A percentile compares a stretch with the other conserved stretches of the same genome.
Evolutionary conservation across 495 filamentous ascomycete species (phyloP).

Genomic region (Neurospora sublineolata): DNA sequence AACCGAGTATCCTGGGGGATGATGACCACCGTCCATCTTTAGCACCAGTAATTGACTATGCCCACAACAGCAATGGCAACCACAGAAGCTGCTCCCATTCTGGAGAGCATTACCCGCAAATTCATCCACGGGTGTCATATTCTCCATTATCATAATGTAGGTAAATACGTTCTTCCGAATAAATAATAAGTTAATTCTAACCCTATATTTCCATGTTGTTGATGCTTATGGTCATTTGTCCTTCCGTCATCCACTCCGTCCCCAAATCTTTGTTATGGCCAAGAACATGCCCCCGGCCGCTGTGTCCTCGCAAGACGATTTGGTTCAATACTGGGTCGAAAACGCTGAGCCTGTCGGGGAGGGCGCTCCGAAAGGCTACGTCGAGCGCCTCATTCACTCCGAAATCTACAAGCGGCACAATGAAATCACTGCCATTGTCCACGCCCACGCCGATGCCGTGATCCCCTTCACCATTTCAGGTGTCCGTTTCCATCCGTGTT

Average conservation of each 20-base stretch:
- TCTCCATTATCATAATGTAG: constrained; percentile 23
- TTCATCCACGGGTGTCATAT: constrained; percentile 22
- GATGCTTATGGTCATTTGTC: constrained; percentile 46
- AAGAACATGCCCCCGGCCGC: constrained; percentile 33
- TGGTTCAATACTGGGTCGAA: constrained; percentile 32
- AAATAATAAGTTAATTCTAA: too few relatives aligned
- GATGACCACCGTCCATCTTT: background rate
- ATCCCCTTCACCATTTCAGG: constrained; percentile 33
- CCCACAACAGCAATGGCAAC: background rate
- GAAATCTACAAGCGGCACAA: constrained; percentile 37
- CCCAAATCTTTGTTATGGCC: constrained; percentile 34
- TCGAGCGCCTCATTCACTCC: constrained; percentile 41
- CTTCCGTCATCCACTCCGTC: constrained; percentile 31
- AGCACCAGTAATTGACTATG: background rate
- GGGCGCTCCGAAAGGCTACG: constrained; percentile 21
- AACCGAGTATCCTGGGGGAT: background rate
- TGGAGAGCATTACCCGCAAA: background rate
- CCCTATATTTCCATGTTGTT: too few relatives aligned
- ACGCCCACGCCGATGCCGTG: constrained; percentile 37
- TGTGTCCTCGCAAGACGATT: constrained; percentile 29
- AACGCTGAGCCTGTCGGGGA: constrained; percentile 29
- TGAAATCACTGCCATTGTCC: constrained; percentile 31
- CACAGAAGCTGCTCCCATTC: background rate
- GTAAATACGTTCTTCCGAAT: too few relatives aligned
- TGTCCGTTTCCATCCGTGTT: constrained; percentile 27